Conservation (phyloP, 2,329 filamentous ascomycete genomes). For the Colletotrichum lindemuthianum region DNA sequence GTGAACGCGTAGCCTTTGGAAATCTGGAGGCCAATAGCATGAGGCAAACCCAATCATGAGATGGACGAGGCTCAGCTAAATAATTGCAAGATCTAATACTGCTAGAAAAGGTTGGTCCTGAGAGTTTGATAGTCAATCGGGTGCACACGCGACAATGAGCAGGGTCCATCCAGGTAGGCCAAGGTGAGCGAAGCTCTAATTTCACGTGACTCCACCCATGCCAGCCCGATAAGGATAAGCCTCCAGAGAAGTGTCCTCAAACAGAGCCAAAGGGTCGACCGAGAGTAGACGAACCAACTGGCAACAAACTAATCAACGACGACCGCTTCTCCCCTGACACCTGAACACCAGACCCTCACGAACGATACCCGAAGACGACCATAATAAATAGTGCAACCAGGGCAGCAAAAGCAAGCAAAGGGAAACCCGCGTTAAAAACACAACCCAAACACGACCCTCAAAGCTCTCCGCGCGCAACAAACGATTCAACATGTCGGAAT, state of each 20-base stretch:
- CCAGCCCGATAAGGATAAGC: conserved; percentile 20
- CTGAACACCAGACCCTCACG: neutral
- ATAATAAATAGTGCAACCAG: neutral
- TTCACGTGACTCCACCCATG: conserved; percentile 13
- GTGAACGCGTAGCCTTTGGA: too few species aligned
- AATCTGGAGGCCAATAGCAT: too few species aligned
- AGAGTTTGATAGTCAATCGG: too few species aligned
- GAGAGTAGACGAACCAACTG: conserved; percentile 9
- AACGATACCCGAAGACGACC: conserved; percentile 17
- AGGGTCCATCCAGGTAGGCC: too few species aligned
- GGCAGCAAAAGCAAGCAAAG: neutral
- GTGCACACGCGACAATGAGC: too few species aligned
- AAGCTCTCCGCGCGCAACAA: too few species aligned
- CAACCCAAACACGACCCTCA: neutral
- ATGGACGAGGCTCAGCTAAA: too few species aligned
- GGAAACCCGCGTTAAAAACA: neutral
- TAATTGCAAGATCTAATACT: too few species aligned
- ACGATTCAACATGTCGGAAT: conserved; percentile 60
- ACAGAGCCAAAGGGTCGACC: neutral
- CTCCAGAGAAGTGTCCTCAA: conserved; percentile 32
- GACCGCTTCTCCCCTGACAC: neutral
- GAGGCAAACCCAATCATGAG: too few species aligned
- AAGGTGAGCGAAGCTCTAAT: too few species aligned
- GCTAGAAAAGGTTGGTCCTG: too few species aligned
- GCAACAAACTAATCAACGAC: conserved; percentile 13